Base-by-base conservation (phyloP, 2,329 filamentous ascomycete species). In the Pseudogymnoascus sp. region DNA sequence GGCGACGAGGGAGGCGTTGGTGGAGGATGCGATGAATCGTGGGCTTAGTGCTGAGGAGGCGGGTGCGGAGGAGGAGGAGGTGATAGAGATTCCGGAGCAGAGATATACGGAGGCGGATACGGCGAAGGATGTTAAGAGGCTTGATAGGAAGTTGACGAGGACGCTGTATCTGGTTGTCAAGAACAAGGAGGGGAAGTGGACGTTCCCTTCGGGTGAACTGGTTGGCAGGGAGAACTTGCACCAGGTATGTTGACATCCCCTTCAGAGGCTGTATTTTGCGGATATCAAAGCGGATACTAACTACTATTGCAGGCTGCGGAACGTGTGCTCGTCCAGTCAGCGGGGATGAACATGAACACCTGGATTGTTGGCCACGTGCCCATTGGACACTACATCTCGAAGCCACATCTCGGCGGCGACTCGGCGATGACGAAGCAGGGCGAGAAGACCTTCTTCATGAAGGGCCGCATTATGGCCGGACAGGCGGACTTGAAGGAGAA, bases 291-390 rank as follows among this genome's bases (percentile, higher is more conserved):
- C 21, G 18, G 26, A 40, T 10, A 4, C 26, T 64, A 60, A 64
- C 61, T 29, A 23, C 45, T n/a, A 23, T 31, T 62, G 66, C 70
- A 99, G 95, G 87, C 90, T 51, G 92, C 93, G 39, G 85, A 91
- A 73, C 85, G 92, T 65, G 86, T 92, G 63, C 81, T 97, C 23
- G 81, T 87, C 62, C 82, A 90, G 71, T 81, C 91, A 3, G 92
- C 88, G 8, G 95, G 95, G 64, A 78, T 90, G 66, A 96, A 99
- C 81, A 97, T 99, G 93, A 97, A 97, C 80, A 97, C 92, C 63
- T 99, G 95, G 93, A 85, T 97, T 69, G 90, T 99, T 61, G 93
- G 92, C 66, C 92, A 92, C 71, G 89, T 89, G 64, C 95, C 95
- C 10, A 84, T 97, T 64, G 93, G 93, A 26, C 89, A 97, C 77